Base-by-base conservation (phyloP, 768 basidiomycete genomes). In the Lactarius vividus region DNA sequence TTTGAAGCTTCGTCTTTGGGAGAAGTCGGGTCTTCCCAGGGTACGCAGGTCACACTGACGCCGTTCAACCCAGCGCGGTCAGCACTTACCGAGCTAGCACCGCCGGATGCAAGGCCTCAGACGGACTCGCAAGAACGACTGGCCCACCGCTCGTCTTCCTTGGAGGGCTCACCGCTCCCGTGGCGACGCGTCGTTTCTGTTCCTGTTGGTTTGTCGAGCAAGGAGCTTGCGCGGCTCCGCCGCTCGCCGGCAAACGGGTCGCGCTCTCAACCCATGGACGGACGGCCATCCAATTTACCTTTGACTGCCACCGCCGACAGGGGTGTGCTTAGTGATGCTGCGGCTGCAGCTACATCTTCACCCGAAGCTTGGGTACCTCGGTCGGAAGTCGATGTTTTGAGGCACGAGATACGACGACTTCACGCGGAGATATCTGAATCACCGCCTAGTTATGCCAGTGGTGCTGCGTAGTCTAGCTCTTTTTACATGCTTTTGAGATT, bases 201-300 rank as follows among this genome's bases (percentile, higher is more conserved):
- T n/a, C 55, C 54, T 4, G 20, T 42, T 20, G 64, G 64, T 29
- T 37, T 69, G 31, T 52, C 64, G 1, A 23, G 39, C 49, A 69
- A 66, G 44, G 44, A 69, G 57, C 60, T 65, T 16, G 64, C 64
- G n/a, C 64, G 52, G 23, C 33, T 61, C 33, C 33, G 33, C 10
- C 60, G 61, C 40, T 39, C 39, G 6, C 13, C 15, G 15, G 10
- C 61, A 26, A 60, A 62, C 29, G 33, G 20, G 11, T 57, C 39
- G 10, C 54, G 28, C 3, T 40, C 39, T 31, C 57, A 54, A n/a
- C 26, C 18, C 29, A n/a, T 26, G 18, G n/a, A 42, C 35, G 57
- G 18, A n/a, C 35, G 33, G 23, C 61, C 15, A 1, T 44, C 33
- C 4, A 39, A 3, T 4, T 5, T 40, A 4, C 23, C 44, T 20